Conservation (phyloP, 768 basidiomycete species). For the Dentipellis fragilis region DNA sequence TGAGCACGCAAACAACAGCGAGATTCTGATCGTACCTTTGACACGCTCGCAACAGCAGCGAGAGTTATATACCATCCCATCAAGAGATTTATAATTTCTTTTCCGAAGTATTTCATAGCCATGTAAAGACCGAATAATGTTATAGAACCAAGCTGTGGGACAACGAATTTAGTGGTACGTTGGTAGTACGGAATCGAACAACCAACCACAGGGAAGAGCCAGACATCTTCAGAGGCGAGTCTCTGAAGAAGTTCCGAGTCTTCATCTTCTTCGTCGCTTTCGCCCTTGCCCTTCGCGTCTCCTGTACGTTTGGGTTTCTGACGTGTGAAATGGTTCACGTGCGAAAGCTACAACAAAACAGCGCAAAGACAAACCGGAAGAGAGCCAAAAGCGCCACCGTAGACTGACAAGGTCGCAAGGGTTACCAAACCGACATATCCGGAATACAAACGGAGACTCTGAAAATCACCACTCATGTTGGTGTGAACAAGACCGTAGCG, state of each 20-base stretch:
- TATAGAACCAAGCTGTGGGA: conserved; percentile 52
- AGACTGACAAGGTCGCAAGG: conserved; percentile 59
- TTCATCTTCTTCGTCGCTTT: conserved; percentile 45
- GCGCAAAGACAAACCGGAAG: conserved; percentile 42
- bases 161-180: not conserved
- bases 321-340: conserved; percentile 1
- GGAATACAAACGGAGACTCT: conserved; percentile 12
- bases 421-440: conserved; percentile 57
- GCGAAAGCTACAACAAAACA: not conserved
- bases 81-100: conserved; percentile 75
- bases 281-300: conserved; percentile 18
- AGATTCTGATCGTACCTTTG: conserved; percentile 37
- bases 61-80: conserved; percentile 69
- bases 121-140: conserved; percentile 60
- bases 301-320: conserved; percentile 10
- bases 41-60: conserved; percentile 54
- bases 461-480: too few species aligned
- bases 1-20: conserved; percentile 10
- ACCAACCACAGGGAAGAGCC: conserved; percentile 68
- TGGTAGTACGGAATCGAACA: not conserved
- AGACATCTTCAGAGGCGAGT: conserved; percentile 60
- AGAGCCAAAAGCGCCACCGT: conserved; percentile 59
- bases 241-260: conserved; percentile 50
- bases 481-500: conserved; percentile 49
- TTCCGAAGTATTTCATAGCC: conserved; percentile 66